Evolutionary conservation across 257 asterid species (phyloP).

Genomic region (Phtheirospermum japonicum): DNA sequence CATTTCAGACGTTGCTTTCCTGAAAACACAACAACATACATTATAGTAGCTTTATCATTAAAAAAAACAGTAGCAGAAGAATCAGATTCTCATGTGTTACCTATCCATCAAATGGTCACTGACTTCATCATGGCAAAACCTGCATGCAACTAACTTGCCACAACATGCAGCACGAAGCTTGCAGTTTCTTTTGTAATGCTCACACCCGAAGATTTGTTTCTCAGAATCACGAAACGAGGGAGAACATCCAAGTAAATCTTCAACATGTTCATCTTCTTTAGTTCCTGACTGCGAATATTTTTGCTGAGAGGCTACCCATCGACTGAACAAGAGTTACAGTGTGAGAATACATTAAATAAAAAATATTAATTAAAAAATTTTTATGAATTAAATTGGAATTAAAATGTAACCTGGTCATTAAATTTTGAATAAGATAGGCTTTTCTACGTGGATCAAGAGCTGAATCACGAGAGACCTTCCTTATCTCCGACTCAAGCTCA

Average conservation of each 20-base stretch:
- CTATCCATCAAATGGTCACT: constrained; percentile 98
- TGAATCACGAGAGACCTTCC: constrained; percentile 91
- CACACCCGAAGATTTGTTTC: constrained; percentile 75
- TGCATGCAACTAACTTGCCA: constrained; percentile 78
- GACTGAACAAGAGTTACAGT: constrained; percentile 52
- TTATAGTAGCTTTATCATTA: too few species aligned
- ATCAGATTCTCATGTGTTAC: constrained; percentile 41
- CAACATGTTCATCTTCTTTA: constrained; percentile 44
- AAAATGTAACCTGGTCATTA: constrained; percentile 99
- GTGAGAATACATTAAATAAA: too few species aligned
- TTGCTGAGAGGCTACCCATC: constrained; percentile 97
- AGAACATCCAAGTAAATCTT: constrained; percentile 60
- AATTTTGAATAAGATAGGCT: constrained; percentile 90
- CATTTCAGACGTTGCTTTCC: constrained; percentile 96
- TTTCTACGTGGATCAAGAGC: constrained; percentile 97
- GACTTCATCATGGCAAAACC: constrained; percentile 97
- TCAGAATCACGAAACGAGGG: constrained; percentile 82
- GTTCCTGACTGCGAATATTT: constrained; percentile 60
- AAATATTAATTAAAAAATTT: too few species aligned
- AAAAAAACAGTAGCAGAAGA: too few species aligned
- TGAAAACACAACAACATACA: too few species aligned
- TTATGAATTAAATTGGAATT: too few species aligned
- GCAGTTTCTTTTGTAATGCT: constrained; percentile 97
- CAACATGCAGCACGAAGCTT: constrained; percentile 97
- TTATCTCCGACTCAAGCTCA: constrained; percentile 96